Evolutionary conservation across 805 yeast species (phyloP).

Genomic region (Starmerella geochares): DNA sequence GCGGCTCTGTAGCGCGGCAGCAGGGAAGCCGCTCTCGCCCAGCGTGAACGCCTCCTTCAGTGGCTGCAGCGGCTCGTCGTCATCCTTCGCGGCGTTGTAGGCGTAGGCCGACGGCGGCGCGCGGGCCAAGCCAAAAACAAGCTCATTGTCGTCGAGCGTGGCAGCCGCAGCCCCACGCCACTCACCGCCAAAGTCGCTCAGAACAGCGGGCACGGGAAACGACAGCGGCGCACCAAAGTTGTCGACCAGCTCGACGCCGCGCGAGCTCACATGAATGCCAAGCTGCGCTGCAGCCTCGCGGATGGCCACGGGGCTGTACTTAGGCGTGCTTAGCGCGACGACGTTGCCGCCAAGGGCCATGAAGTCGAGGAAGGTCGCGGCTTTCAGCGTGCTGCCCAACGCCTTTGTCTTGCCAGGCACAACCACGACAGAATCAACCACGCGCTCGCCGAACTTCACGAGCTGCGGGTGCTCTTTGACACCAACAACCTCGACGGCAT

Average conservation of each 20-base stretch:
- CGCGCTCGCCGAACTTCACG: constrained; percentile 37
- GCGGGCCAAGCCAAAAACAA: constrained; percentile 20
- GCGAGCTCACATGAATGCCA: constrained; percentile 78
- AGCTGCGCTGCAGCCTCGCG: constrained; percentile 62
- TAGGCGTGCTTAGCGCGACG: constrained; percentile 48
- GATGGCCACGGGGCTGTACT: constrained; percentile 48
- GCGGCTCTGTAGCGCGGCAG: constrained; percentile 69
- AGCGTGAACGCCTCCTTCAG: constrained; percentile 18
- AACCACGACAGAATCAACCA: constrained; percentile 48
- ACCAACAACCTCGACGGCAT: constrained; percentile 28
- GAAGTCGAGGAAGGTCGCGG: constrained; percentile 47
- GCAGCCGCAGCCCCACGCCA: constrained; percentile 20
- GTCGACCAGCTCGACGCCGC: constrained; percentile 53
- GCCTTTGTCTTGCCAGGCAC: constrained; percentile 45
- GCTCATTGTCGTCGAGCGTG: constrained; percentile 16
- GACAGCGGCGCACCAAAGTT: constrained; percentile 38
- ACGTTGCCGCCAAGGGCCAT: constrained; percentile 65
- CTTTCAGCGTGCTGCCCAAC: constrained; percentile 35
- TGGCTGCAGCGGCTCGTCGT: constrained; percentile 7
- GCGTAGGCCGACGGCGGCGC: constrained; percentile 25
- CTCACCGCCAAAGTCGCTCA: constrained; percentile 14
- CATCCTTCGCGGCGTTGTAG: constrained; percentile 21
- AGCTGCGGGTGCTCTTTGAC: constrained; percentile 31
- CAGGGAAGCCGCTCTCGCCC: constrained; percentile 26
- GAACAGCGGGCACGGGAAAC: constrained; percentile 20